These are phyloP conservation scores for Backusella circina DNA, from an alignment of 192 early-diverging fungal genomes.

Conservation along the genomic window DNA sequence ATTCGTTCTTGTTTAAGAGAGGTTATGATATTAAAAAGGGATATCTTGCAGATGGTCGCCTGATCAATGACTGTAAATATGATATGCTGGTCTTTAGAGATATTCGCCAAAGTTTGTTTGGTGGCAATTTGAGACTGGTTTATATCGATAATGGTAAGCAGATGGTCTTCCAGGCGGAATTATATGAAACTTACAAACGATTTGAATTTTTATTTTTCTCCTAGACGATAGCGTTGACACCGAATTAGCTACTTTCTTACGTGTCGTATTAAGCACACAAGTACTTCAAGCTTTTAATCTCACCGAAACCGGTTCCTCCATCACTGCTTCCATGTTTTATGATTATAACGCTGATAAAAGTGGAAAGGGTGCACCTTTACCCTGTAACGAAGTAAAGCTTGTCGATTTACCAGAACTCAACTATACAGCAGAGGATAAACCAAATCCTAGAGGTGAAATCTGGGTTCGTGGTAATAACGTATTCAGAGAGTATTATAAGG, in stretches of 20 bases:
- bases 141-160: conserved; percentile 26
- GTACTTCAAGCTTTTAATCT: conserved; percentile 53
- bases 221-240: conserved; percentile 10
- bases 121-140: conserved; percentile 35
- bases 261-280: conserved; percentile 58
- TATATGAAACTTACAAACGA: too few relatives aligned
- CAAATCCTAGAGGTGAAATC: conserved; percentile 84
- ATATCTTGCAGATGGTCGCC: conserved; percentile 30
- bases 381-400: conserved; percentile 74
- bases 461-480: conserved; percentile 75
- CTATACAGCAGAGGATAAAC: conserved; percentile 65
- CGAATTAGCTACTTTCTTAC: conserved; percentile 42
- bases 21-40: conserved; percentile 32
- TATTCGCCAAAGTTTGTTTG: conserved; percentile 37
- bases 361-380: conserved; percentile 59
- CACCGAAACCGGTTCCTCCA: conserved; percentile 32
- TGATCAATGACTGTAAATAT: conserved; percentile 36
- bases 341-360: conserved; percentile 45
- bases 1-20: conserved; percentile 34
- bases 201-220: background rate
- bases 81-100: conserved; percentile 44
- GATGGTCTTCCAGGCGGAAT: background rate
- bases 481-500: conserved; percentile 83
- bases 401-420: conserved; percentile 73
- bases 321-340: conserved; percentile 37